These are phyloP conservation scores for Daldinia grandis DNA, from an alignment of 495 filamentous ascomycete genomes.

Conservation along the genomic window DNA sequence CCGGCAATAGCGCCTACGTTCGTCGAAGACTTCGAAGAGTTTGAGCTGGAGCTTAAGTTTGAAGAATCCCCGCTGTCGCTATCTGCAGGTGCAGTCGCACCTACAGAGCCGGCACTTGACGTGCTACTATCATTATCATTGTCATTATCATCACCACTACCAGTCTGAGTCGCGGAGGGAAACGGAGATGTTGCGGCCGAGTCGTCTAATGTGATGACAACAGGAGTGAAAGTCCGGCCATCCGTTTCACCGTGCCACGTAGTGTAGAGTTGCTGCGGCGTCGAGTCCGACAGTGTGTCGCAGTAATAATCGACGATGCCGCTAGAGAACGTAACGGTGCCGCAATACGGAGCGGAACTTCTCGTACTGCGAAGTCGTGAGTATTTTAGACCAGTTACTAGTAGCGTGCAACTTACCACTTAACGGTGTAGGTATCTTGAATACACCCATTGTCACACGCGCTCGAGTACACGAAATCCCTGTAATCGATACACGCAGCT, in stretches of 20 bases:
- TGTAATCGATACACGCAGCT: slow-evolving; percentile 44
- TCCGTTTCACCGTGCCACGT: slow-evolving; percentile 48
- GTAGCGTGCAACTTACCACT: slow-evolving; percentile 46
- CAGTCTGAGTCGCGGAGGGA: slow-evolving; percentile 13
- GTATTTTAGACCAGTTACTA: not conserved
- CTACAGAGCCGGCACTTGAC: slow-evolving; percentile 4
- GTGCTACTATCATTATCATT: not conserved
- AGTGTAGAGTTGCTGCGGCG: slow-evolving; percentile 46
- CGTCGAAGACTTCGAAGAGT: slow-evolving; percentile 35
- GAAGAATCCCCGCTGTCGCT: slow-evolving; percentile 8
- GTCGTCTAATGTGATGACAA: slow-evolving; percentile 23
- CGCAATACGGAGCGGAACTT: slow-evolving; percentile 44
- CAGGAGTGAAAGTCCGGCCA: slow-evolving; percentile 41
- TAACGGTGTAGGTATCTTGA: slow-evolving; percentile 47
- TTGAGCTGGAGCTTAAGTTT: not conserved
- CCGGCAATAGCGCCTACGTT: slow-evolving; percentile 57
- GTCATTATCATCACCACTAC: slow-evolving; percentile 1
- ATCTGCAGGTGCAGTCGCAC: not conserved
- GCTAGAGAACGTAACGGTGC: slow-evolving; percentile 48
- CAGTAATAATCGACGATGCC: slow-evolving; percentile 54
- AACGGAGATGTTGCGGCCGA: slow-evolving; percentile 8
- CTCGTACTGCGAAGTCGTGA: slow-evolving; percentile 40
- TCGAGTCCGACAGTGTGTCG: slow-evolving; percentile 38
- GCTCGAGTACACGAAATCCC: slow-evolving; percentile 35
- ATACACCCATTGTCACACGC: slow-evolving; percentile 49